phyloP scores from a whole-genome alignment of 768 basidiomycete species.

The Trametes cingulata region DNA sequence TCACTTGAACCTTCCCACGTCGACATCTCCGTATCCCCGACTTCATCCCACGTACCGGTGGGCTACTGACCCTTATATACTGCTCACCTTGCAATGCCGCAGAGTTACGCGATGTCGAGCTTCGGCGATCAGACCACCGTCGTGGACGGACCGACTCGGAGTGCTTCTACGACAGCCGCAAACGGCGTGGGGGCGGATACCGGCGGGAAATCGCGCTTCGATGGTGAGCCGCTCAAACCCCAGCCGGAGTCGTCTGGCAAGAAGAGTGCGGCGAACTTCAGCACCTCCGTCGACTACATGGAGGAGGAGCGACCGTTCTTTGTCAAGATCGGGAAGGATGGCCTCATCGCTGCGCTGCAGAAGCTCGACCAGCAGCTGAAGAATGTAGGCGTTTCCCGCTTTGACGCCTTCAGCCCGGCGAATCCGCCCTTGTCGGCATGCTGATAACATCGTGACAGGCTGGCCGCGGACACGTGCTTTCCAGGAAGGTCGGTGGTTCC shows the following conservation, averaged over 20 bases:
- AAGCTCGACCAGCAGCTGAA: constrained; percentile 66
- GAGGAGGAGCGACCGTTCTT: constrained; percentile 69
- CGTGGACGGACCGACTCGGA: constrained; percentile 43
- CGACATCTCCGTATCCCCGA: too few species aligned
- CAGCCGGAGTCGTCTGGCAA: too few species aligned
- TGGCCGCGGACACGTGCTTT: constrained; percentile 58
- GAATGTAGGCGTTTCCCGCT: constrained; percentile 37
- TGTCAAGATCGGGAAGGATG: constrained; percentile 64
- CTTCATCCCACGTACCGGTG: too few species aligned
- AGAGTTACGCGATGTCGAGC: constrained; percentile 22
- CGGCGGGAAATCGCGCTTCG: constrained; percentile 7
- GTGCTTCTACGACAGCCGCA: constrained; percentile 4
- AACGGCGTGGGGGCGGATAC: constrained; percentile 10
- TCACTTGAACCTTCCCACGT: too few species aligned
- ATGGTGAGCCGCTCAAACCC: constrained; percentile 21
- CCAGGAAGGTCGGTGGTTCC: constrained; percentile 52
- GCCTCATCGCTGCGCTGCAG: constrained; percentile 66
- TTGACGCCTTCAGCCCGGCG: not conserved
- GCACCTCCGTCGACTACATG: constrained; percentile 49
- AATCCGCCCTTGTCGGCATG: not conserved
- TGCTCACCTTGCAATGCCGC: not conserved
- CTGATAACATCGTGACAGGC: constrained; percentile 40
- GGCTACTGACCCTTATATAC: too few species aligned
- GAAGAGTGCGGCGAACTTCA: constrained; percentile 34
- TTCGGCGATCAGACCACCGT: constrained; percentile 48